Evolutionary conservation across 768 basidiomycete genomes (phyloP), one percentile per base, ranked within the genome.

Genomic region (Phaeotremella fagi): DNA sequence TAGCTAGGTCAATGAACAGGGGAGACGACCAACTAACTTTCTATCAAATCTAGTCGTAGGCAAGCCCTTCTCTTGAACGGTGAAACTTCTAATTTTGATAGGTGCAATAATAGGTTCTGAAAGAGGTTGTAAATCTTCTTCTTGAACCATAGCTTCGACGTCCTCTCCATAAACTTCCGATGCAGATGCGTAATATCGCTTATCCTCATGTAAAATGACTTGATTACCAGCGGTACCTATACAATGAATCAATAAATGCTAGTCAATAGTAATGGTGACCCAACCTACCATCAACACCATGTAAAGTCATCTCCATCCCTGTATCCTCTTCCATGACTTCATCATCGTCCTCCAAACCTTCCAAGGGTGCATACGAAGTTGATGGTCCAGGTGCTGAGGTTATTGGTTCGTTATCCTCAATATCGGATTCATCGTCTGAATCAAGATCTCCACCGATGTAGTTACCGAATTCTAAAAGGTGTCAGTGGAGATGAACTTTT

Each of bases 11-110:
- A 41, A 18, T 22, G 22, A 44, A 46, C 29, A 23, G 33, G 24
- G 47, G 9, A 9, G 9, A 35, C 20, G 12, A 18, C 14, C 5
- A 5, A 71, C 87, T 64, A 72, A 95, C 90, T 87, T 85, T 77
- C 92, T 91, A 78, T 98, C 92, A 75, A 87, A 99, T n/a, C 95
- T 83, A 55, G 92, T 98, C 73, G 89, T 85, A 23, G 92, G 94
- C 80, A 95, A 85, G 60, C 85, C 87, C 75, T 94, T 94, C 77
- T 95, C 90, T 69, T 94, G 90, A 5, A 97, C 84, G 0, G 84
- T 82, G 86, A 94, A 99, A 80, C 85, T 90, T 56, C 91, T 82
- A 45, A 90, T 85, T 78, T 97, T 95, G 54, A 98, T 81, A 29
- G 95, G 95, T 11, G 90, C 90, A 60, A 99, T 80, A 55, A 99